Base-by-base conservation (phyloP, 768 basidiomycete genomes). In the Pleurotus djamor region DNA sequence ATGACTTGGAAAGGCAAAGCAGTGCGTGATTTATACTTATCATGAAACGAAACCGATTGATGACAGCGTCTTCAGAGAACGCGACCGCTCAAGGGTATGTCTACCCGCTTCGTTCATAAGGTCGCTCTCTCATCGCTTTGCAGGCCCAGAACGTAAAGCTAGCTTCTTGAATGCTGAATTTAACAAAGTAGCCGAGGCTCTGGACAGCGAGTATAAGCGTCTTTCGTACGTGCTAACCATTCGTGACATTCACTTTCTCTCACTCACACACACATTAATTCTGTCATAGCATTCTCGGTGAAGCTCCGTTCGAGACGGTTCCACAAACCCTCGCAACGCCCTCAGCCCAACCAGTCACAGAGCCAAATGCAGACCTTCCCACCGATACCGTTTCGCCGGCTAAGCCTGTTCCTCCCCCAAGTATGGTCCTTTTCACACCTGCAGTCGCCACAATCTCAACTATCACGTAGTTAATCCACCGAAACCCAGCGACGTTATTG, bases 1-100 rank as follows among this genome's bases (percentile, higher is more conserved):
- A 78, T 80, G 77, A 76, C 78, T 34, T 82, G 80, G 80, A 71
- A 72, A 61, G 73, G 76, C 12, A 73, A 76, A 66, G 73, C 68
- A 52, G 79, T 79, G 49, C 52, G 76, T 61, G 7, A 37, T 28
- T 17, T 34, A 48, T 9, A 56, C 36, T 50, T 60, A 4, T 52
- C 17, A 59, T 34, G 57, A 28, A 41, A 10, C 38, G 10, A 41
- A 10, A 41, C 56, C 43, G 17, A 55, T 45, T 32, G 34, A 47
- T 50, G n/a, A 56, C 34, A 37, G 28, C 28, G 43, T 21, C 48
- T 28, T 33, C 48, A 72, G 70, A 68, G 66, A 48, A 44, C 57
- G 5, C 59, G 52, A 33, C 62, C 60, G 41, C 62, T 65, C 14
- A 68, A 68, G 64, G 67, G 71, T 66, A 62, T 55, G 63, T 35